Percentiles rank a stretch among this genome's conserved stretches.
Conservation (phyloP, 2,329 filamentous ascomycete genomes). For the Alternaria atra region DNA sequence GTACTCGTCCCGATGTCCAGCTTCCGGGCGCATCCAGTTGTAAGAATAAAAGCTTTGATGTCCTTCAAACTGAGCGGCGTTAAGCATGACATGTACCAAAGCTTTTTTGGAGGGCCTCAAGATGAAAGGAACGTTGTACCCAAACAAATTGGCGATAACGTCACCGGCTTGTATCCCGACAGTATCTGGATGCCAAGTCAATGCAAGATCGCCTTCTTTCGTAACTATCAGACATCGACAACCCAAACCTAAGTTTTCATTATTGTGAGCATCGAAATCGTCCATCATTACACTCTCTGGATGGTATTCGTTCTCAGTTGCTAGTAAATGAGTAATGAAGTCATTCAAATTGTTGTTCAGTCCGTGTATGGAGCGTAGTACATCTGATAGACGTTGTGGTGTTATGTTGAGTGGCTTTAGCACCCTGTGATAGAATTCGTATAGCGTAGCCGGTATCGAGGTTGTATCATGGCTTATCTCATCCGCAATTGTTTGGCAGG, state of each 20-base stretch:
- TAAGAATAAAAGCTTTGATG: background rate
- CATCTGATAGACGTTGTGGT: background rate
- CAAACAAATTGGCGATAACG: background rate
- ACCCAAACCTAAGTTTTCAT: too few relatives aligned
- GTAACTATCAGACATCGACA: background rate
- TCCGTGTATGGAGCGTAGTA: background rate
- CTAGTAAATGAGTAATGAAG: background rate
- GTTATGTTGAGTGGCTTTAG: background rate
- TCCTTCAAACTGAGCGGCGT: background rate
- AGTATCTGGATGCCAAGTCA: background rate
- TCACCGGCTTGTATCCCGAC: background rate
- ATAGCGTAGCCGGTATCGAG: background rate
- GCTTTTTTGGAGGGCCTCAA: background rate
- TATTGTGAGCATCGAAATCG: too few relatives aligned
- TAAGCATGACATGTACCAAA: background rate
- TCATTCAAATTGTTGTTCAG: background rate
- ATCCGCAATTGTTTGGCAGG: rapidly evolving
- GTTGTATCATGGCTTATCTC: background rate
- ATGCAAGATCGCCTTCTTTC: background rate
- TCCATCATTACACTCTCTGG: too few relatives aligned
- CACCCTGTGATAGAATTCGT: background rate
- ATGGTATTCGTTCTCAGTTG: background rate
- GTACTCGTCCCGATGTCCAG: background rate
- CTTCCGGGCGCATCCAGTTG: background rate
- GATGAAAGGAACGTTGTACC: background rate